Evolutionary conservation across 2,329 filamentous ascomycete species (phyloP).

Genomic region (Fusarium denticulatum): DNA sequence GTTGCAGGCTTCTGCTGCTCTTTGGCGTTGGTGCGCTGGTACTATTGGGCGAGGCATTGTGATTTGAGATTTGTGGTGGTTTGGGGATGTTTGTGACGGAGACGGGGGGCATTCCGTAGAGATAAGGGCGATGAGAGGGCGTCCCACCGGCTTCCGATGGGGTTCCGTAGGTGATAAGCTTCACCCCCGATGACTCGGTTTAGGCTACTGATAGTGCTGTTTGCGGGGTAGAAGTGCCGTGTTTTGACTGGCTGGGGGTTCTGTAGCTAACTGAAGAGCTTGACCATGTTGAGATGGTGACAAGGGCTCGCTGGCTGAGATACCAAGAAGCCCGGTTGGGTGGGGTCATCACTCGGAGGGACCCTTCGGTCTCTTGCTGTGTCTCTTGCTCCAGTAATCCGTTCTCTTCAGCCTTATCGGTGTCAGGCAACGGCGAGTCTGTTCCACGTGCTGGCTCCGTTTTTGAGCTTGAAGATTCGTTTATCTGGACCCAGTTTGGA

Average conservation of each 20-base stretch:
- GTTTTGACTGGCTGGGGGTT: neutral
- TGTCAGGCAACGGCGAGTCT: neutral
- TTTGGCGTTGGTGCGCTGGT: slow-evolving; percentile 57
- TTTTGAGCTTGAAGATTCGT: neutral
- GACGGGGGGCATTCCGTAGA: neutral
- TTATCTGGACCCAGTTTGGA: rapidly evolving
- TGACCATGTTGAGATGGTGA: neutral
- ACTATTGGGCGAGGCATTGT: slow-evolving; percentile 64
- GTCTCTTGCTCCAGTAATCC: neutral
- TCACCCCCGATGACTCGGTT: neutral
- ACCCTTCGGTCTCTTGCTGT: neutral
- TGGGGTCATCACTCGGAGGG: neutral
- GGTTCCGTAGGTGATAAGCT: slow-evolving; percentile 9
- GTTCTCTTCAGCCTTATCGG: neutral
- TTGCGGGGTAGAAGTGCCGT: slow-evolving; percentile 14
- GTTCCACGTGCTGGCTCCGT: neutral
- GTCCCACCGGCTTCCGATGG: slow-evolving; percentile 3
- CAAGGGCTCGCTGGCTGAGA: neutral
- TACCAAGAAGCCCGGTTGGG: neutral
- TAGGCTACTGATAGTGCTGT: neutral
- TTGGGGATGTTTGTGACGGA: neutral
- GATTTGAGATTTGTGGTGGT: neutral
- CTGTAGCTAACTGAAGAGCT: neutral
- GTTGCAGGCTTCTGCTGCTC: slow-evolving; percentile 60
- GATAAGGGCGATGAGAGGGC: neutral